phyloP scores from a whole-genome alignment of 2,329 filamentous ascomycete genomes.

The Chaetomium sp. region DNA sequence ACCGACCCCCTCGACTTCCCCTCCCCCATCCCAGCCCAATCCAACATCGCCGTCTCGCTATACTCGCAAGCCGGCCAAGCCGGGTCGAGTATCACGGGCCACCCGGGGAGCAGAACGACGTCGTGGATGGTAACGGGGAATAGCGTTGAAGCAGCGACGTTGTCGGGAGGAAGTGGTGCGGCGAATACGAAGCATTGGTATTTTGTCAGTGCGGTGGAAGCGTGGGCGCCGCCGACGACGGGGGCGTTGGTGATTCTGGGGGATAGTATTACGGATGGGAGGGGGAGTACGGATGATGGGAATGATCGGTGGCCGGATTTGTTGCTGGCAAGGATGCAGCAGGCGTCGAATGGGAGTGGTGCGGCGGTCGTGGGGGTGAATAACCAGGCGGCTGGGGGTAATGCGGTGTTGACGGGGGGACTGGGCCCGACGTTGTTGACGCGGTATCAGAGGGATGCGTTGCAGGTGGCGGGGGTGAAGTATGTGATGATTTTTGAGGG shows the following conservation, averaged over 20 bases:
- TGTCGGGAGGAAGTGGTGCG: constrained; percentile 27
- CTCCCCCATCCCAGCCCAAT: constrained; percentile 37
- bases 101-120: constrained; percentile 59
- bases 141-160: constrained; percentile 41
- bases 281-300: constrained; percentile 52
- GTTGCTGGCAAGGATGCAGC: constrained; percentile 45
- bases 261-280: constrained; percentile 62
- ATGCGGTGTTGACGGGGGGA: constrained; percentile 55
- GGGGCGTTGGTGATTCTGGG: constrained; percentile 50
- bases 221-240: constrained; percentile 39
- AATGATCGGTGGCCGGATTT: constrained; percentile 59
- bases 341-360: constrained; percentile 25
- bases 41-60: constrained; percentile 51
- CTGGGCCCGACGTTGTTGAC: constrained; percentile 55
- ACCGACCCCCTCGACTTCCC: constrained; percentile 54
- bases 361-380: constrained; percentile 48
- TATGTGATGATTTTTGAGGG: constrained; percentile 63
- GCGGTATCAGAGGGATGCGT: constrained; percentile 58
- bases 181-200: constrained; percentile 42
- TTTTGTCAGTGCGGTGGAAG: constrained; percentile 55
- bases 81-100: constrained; percentile 52
- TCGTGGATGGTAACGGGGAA: constrained; percentile 55
- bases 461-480: constrained; percentile 49
- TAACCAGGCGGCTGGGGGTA: constrained; percentile 65
- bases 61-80: constrained; percentile 52